Evolutionary conservation across 805 yeast species (phyloP).

Genomic region (Pichia exigua): DNA sequence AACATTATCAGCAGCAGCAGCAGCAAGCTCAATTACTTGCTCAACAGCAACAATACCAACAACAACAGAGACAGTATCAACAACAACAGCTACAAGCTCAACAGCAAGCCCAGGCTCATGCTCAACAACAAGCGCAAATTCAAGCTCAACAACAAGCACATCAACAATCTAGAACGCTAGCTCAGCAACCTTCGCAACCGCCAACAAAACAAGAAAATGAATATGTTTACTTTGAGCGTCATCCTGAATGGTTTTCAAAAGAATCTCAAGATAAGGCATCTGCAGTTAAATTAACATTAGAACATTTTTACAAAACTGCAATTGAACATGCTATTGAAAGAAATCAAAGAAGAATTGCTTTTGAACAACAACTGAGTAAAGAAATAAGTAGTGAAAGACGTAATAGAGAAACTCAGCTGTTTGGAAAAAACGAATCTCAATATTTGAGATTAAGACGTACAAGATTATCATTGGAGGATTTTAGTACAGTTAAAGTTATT

Average conservation of each 20-base stretch:
- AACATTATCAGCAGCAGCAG: no score
- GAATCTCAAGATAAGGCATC: slow-evolving; percentile 76
- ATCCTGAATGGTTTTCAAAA: slow-evolving; percentile 71
- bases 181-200: slow-evolving; percentile 11
- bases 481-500: slow-evolving; percentile 77
- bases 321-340: slow-evolving; percentile 92
- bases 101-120: slow-evolving; percentile 14
- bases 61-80: slow-evolving; percentile 9
- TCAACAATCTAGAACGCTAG: slow-evolving; percentile 12
- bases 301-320: slow-evolving; percentile 77
- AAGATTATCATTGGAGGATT: slow-evolving; percentile 72
- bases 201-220: slow-evolving; percentile 25
- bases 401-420: slow-evolving; percentile 67
- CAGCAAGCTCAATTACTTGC: not conserved
- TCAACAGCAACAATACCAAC: slow-evolving; percentile 12
- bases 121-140: slow-evolving; percentile 10
- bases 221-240: slow-evolving; percentile 70
- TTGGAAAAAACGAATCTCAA: slow-evolving; percentile 86
- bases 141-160: slow-evolving; percentile 7
- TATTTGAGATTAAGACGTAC: slow-evolving; percentile 81
- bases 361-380: slow-evolving; percentile 62
- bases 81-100: slow-evolving; percentile 11
- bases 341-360: slow-evolving; percentile 81
- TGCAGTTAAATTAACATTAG: slow-evolving; percentile 71
- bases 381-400: slow-evolving; percentile 83